Percentiles rank a stretch among this genome's conserved stretches.
phyloP scores from a whole-genome alignment of 441 rosid genomes.

The Pelargonium myrrhifolium region DNA sequence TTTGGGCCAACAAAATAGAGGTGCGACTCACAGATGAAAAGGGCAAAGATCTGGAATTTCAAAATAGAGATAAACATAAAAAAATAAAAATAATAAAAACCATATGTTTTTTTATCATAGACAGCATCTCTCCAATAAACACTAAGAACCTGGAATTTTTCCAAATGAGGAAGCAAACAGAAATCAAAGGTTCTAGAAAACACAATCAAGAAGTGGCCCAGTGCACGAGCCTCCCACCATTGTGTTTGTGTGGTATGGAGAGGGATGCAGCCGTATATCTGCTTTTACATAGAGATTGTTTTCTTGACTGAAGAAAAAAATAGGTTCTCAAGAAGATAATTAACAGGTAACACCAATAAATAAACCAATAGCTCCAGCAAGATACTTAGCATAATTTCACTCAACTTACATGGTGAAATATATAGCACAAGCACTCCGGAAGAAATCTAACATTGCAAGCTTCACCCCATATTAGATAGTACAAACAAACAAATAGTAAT shows the following conservation, averaged over 20 bases:
- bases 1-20: no score
- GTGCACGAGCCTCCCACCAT: no score
- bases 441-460: conserved; percentile 89
- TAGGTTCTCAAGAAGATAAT: no score
- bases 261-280: no score
- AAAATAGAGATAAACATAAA: neutral
- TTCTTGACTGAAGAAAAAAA: no score
- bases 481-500: conserved; percentile 69
- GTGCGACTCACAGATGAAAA: neutral
- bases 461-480: conserved; percentile 95
- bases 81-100: neutral
- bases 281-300: no score
- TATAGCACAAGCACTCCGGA: conserved; percentile 99
- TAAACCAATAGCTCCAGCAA: no score
- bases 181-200: no score
- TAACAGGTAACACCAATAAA: no score
- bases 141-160: neutral
- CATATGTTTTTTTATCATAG: neutral
- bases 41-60: neutral
- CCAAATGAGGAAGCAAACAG: neutral
- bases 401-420: conserved; percentile 83
- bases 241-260: no score
- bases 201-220: no score
- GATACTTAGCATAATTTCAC: neutral
- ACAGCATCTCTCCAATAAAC: neutral